Conservation (phyloP, 441 rosid genomes). For the Mallotus repandus region DNA sequence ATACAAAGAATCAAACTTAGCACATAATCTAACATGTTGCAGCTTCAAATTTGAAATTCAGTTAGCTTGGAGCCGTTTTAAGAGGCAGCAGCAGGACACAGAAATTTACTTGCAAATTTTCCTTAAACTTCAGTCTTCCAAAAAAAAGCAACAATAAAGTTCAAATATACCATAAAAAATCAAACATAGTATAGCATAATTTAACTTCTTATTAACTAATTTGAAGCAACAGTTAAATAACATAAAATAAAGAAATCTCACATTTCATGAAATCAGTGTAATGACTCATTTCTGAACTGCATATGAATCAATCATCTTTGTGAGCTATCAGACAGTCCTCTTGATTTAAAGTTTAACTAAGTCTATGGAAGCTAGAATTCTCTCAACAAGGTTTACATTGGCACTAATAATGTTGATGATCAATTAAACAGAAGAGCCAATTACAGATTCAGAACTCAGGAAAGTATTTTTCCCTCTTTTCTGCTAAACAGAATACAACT, state of each 20-base stretch:
- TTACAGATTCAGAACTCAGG: not conserved
- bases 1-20: conserved; percentile 14
- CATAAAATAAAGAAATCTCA: not conserved
- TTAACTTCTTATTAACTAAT: not conserved
- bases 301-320: too few species aligned
- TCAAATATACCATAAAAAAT: not conserved
- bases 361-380: not conserved
- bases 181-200: too few species aligned
- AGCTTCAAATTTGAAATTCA: conserved; percentile 14
- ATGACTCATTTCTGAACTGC: too few species aligned
- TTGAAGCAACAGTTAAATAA: not conserved
- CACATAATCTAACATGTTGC: not conserved
- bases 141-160: not conserved
- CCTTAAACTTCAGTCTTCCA: not conserved
- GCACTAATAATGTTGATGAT: not conserved
- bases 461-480: too few species aligned
- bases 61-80: not conserved
- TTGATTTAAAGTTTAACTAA: not conserved
- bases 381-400: not conserved
- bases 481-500: too few species aligned
- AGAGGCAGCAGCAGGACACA: not conserved
- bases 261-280: not conserved
- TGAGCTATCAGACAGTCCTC: too few species aligned
- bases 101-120: conserved; percentile 1
- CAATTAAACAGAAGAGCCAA: not conserved